Percentiles rank a stretch among this genome's conserved stretches.
These are phyloP conservation scores for Leishmania lainsoni DNA, from an alignment of 208 protist genomes.

Conservation along the genomic window DNA sequence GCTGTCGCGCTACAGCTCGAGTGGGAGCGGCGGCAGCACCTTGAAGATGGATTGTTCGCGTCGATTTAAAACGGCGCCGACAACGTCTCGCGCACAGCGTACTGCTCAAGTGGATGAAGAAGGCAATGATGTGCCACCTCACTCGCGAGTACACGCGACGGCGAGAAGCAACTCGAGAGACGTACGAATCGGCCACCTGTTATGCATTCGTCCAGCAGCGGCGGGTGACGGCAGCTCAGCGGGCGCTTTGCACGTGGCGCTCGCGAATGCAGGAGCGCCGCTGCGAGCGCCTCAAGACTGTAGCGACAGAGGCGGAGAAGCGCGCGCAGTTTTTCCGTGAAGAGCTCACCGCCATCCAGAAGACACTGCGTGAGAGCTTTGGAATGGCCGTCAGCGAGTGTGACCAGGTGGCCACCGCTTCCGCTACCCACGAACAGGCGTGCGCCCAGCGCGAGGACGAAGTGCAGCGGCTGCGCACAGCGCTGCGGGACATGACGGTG, in stretches of 20 bases:
- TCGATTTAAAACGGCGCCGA: background rate
- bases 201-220: constrained; percentile 17
- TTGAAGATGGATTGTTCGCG: constrained; percentile 16
- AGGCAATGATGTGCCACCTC: constrained; percentile 29
- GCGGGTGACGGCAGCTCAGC: background rate
- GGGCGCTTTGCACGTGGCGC: constrained; percentile 12
- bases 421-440: constrained; percentile 1
- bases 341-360: constrained; percentile 26
- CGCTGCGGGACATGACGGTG: constrained; percentile 55
- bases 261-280: constrained; percentile 14
- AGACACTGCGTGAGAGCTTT: constrained; percentile 15
- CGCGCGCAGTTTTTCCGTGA: constrained; percentile 30
- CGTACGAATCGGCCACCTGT: constrained; percentile 7
- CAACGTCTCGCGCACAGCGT: constrained; percentile 14
- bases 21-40: constrained; percentile 28
- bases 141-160: constrained; percentile 15
- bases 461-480: constrained; percentile 35
- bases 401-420: background rate
- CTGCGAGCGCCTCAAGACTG: background rate
- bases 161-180: constrained; percentile 3
- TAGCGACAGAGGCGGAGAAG: constrained; percentile 14
- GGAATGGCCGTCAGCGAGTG: constrained; percentile 10
- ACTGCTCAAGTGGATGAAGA: constrained; percentile 30
- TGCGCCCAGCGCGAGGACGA: constrained; percentile 42
- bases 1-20: constrained; percentile 22